phyloP scores from a whole-genome alignment of 306 rosid species.

The Fragaria ananassa region DNA sequence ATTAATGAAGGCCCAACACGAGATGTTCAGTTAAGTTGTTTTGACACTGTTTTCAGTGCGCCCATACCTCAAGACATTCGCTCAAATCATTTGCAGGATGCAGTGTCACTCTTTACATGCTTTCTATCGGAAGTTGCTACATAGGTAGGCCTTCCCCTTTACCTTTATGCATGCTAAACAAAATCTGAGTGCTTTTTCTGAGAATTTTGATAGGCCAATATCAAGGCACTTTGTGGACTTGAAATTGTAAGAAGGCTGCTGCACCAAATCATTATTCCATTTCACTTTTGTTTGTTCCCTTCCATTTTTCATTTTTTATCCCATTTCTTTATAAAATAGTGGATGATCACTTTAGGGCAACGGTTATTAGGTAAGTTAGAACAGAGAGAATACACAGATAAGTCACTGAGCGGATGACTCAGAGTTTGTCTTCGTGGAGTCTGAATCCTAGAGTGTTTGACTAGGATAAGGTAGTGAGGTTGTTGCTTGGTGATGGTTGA shows the following conservation, averaged over 20 bases:
- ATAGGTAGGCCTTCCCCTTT: constrained; percentile 21
- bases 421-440: neutral
- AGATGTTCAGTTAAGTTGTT: constrained; percentile 71
- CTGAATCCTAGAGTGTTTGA: neutral
- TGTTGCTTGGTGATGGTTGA: neutral
- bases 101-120: constrained; percentile 70
- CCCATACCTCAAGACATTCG: constrained; percentile 82
- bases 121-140: constrained; percentile 66
- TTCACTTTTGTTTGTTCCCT: neutral
- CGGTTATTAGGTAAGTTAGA: neutral
- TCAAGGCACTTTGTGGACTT: neutral
- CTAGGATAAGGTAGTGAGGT: neutral
- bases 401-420: neutral
- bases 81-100: constrained; percentile 77
- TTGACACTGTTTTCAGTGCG: constrained; percentile 66
- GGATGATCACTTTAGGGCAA: neutral
- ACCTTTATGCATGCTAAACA: neutral
- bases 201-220: neutral
- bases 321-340: neutral
- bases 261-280: neutral
- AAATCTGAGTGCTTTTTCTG: neutral
- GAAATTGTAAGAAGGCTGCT: neutral
- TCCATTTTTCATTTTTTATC: neutral
- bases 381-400: neutral
- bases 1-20: constrained; percentile 59